Conservation (phyloP, 495 filamentous ascomycete genomes). For the Penicillium roqueforti region DNA sequence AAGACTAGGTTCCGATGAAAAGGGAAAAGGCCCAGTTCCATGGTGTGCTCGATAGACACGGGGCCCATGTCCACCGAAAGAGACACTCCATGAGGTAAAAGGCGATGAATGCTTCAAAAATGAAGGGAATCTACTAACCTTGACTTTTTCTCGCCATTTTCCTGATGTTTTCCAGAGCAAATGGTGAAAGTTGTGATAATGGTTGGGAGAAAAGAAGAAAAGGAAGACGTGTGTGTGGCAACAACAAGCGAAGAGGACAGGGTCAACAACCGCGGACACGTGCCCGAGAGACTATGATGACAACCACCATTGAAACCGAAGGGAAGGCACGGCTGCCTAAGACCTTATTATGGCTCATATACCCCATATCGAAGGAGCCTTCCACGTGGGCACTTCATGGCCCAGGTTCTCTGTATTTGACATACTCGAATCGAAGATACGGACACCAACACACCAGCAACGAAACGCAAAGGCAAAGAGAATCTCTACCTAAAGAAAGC, state of each 20-base stretch:
- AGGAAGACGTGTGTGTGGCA: neutral
- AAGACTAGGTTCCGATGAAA: neutral
- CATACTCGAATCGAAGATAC: no score
- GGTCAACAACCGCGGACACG: neutral
- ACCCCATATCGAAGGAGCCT: neutral
- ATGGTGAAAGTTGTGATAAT: neutral
- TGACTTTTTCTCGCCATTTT: neutral
- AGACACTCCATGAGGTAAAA: neutral
- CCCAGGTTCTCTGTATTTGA: no score
- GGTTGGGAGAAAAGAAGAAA: neutral
- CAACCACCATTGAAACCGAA: no score
- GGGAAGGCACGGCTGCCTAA: no score
- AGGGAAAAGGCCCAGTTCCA: neutral
- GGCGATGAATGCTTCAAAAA: neutral
- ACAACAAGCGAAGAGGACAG: neutral
- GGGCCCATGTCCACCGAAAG: neutral
- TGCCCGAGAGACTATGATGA: no score
- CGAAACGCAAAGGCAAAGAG: neutral
- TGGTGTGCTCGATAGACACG: neutral
- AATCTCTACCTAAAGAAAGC: neutral
- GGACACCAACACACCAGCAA: no score
- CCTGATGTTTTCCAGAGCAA: neutral
- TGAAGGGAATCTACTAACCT: neutral
- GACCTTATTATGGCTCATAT: no score
- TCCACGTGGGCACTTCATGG: neutral